Evolutionary conservation across 306 rosid species (phyloP), one percentile per base, ranked within the genome.

Genomic region (Begonia masoniana): DNA sequence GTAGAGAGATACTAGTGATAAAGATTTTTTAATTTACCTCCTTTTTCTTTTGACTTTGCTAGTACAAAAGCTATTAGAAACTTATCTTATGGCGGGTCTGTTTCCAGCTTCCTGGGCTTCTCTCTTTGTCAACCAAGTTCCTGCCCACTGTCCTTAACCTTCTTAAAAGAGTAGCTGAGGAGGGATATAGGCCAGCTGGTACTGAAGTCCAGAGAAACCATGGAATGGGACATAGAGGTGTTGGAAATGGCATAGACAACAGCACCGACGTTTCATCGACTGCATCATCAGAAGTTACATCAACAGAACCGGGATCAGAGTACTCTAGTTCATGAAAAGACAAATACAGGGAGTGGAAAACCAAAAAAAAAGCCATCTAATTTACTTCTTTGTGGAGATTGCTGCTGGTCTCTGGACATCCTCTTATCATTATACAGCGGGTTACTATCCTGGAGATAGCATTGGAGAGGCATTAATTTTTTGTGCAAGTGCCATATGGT

Each of bases 141-240:
- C 78, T 89, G 54, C 95, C 97, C 52, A 74, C 89, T 12, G 43
- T 82, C n/a, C 76, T 85, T 82, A 81, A 85, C 80, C 80, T 89
- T 61, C 62, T 89, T 52, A 76, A 65, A 67, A 81, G 79, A 56
- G 84, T 89, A 12, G 82, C 89, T 4, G 95, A 89, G 76, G 80
- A 58, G 92, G 81, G 49, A n/a, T n/a, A 45, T 11, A 11, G 0
- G 7, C 49, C 13, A 45, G n/a, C 49, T 9, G 8, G 8, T 58
- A 73, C 76, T 45, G 73, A 73, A 50, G 70, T 80, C 47, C 88
- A 60, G 12, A 68, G 81, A 72, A 73, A 72, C 58, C 58, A 68
- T 5, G 50, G 69, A n/a, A 11, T 43, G 9, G 61, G 62, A 17
- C 17, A 88, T 48, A 74, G 46, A 62, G 58, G 53, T 70, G 47